phyloP scores from a whole-genome alignment of 2,329 filamentous ascomycete species.

The Arthrobotrys musiformis region DNA sequence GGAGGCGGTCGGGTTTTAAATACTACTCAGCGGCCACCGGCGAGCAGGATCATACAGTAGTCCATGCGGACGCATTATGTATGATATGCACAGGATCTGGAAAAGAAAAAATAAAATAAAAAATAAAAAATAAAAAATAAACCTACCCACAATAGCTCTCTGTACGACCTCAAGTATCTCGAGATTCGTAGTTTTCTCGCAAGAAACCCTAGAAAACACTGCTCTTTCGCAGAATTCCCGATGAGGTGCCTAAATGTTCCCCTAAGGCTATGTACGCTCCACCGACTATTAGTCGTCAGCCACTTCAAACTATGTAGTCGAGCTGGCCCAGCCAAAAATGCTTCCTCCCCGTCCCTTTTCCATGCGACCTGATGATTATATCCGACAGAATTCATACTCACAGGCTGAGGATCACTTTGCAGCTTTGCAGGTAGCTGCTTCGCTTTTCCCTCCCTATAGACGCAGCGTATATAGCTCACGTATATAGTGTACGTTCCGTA shows the following conservation, averaged over 20 bases:
- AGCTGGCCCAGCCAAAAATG: constrained; percentile 6
- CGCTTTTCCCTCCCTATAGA: constrained; percentile 3
- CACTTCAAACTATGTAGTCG: not conserved
- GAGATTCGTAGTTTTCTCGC: not conserved
- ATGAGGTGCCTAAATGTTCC: constrained; percentile 24
- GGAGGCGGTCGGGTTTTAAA: constrained; percentile 50
- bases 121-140: too few relatives aligned
- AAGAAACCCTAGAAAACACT: not conserved
- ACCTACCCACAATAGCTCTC: constrained; percentile 28
- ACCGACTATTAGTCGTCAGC: constrained; percentile 27
- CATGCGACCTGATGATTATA: constrained; percentile 9
- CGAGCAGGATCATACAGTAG: constrained; percentile 41
- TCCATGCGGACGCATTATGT: constrained; percentile 34
- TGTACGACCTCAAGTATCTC: constrained; percentile 30
- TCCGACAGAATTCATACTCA: constrained; percentile 20
- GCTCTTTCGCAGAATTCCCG: not conserved
- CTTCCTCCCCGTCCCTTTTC: not conserved
- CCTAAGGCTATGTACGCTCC: constrained; percentile 4
- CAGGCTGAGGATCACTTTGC: constrained; percentile 17
- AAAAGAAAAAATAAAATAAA: constrained; percentile 6
- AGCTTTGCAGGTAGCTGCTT: constrained; percentile 6
- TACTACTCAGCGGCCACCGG: constrained; percentile 47
- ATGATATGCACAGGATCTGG: constrained; percentile 35
- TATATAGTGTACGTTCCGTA: constrained; percentile 1
- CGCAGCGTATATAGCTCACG: constrained; percentile 34